phyloP scores from a whole-genome alignment of 345 rosid genomes.

The Hibiscus mutabilis region DNA sequence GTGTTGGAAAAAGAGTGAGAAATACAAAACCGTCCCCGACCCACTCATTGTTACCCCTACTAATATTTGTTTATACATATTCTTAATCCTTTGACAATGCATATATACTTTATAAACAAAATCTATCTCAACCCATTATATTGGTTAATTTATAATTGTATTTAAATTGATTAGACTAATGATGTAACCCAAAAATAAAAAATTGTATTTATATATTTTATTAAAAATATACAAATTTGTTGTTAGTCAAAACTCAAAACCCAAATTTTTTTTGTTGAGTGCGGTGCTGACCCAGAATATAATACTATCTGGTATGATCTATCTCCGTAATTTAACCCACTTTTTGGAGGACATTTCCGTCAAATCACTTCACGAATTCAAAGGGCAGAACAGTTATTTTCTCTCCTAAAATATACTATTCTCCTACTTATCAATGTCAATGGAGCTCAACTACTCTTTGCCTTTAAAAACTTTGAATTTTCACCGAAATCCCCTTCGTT shows the following conservation, averaged over 20 bases:
- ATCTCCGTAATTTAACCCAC: neutral
- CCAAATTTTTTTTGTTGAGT: constrained; percentile 13
- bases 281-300: neutral
- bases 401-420: neutral
- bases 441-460: neutral
- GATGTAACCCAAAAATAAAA: no score
- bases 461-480: neutral
- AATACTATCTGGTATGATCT: neutral
- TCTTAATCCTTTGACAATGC: no score
- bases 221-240: neutral
- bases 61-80: no score
- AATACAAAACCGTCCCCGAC: no score
- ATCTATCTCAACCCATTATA: no score
- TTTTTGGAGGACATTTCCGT: constrained; percentile 4
- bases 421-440: neutral
- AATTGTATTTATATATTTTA: neutral
- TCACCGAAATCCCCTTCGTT: neutral
- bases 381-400: constrained; percentile 23
- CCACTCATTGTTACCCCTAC: no score
- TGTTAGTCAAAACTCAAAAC: constrained; percentile 6
- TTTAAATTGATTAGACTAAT: neutral
- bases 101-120: no score
- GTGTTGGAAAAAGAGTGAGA: no score
- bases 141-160: neutral
- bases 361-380: neutral